Base-by-base conservation (phyloP, 2,329 filamentous ascomycete genomes). In the Seiridium unicorne region DNA sequence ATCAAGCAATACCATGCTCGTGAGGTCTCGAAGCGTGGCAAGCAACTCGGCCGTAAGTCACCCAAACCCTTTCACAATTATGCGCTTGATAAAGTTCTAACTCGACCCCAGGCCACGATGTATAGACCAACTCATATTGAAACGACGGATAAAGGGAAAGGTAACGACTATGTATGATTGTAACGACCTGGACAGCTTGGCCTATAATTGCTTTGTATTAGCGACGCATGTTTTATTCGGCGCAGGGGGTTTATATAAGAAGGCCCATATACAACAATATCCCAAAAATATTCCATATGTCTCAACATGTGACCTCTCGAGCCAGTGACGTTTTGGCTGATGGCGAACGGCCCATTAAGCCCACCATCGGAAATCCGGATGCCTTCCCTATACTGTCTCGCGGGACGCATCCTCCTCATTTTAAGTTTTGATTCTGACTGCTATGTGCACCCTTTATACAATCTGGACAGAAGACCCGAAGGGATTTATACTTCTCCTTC, bases 1-100 rank as follows among this genome's bases (percentile, higher is more conserved):
- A 84, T 90, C 56, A 90, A 91, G 82, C 82, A 88, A 73, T 79
- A 81, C 57, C 84, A 90, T 68, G 88, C 87, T 1, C 81, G 79
- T 66, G 83, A 85, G 68, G 81, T 90, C 36, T 86, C 84, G 5
- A 90, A 89, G 84, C 79, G 87, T 57, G 87, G 85, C n/a, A 86
- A 87, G 73, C 81, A 83, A n/a, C 82, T 90, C 61, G 88, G 88
- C 59, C 84, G 87, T 89, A 79, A 77, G 84, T 86, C 18, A 61
- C 53, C 2, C 18, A 26, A 26, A 26, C 18, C 18, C 18, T 26
- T 26, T 26, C 18, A 26, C 18, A 26, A 26, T 2, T 26, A 26
- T 26, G 18, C 18, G 18, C 18, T 26, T 26, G 18, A 9, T 48
- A 31, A 34, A 10, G 3, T 53, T 11, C 3, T 58, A 48, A 57